Evolutionary conservation across 2,329 filamentous ascomycete genomes (phyloP).

Genomic region (Hypoxylon sp.): DNA sequence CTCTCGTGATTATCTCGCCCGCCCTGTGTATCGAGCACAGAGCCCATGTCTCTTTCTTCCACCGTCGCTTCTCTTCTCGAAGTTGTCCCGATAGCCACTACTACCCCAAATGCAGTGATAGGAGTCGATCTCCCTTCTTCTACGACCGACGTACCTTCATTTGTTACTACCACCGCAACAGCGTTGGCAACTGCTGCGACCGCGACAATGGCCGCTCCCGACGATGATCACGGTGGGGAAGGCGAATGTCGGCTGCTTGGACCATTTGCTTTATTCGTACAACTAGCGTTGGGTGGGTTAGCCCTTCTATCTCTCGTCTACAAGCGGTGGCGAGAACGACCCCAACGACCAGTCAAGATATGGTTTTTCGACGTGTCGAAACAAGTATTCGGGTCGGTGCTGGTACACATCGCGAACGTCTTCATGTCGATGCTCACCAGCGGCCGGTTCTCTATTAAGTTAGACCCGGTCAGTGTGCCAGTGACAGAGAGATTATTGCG

Average conservation of each 20-base stretch:
- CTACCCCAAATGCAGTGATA: slow-evolving; percentile 45
- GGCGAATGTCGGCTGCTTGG: slow-evolving; percentile 91
- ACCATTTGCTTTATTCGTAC: slow-evolving; percentile 90
- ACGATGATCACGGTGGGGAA: slow-evolving; percentile 63
- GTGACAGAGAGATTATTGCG: slow-evolving; percentile 58
- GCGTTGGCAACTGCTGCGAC: slow-evolving; percentile 48
- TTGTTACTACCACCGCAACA: slow-evolving; percentile 48
- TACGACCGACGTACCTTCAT: slow-evolving; percentile 42
- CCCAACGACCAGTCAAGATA: slow-evolving; percentile 92
- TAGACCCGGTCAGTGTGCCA: slow-evolving; percentile 63
- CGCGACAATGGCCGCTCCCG: slow-evolving; percentile 37
- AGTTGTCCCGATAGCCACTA: slow-evolving; percentile 44
- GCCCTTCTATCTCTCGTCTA: slow-evolving; percentile 90
- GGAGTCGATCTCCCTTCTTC: slow-evolving; percentile 45
- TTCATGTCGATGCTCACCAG: slow-evolving; percentile 97
- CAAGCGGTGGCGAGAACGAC: slow-evolving; percentile 93
- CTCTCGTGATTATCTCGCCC: slow-evolving; percentile 21
- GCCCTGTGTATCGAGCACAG: slow-evolving; percentile 31
- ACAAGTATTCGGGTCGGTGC: slow-evolving; percentile 92
- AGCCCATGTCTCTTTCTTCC: slow-evolving; percentile 50
- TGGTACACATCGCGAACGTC: slow-evolving; percentile 93
- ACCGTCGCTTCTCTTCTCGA: slow-evolving; percentile 39
- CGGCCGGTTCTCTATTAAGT: slow-evolving; percentile 80
- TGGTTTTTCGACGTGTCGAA: slow-evolving; percentile 99
- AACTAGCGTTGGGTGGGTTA: slow-evolving; percentile 85